Conservation (phyloP, 2,329 filamentous ascomycete species). For the Paecilomyces sp. region DNA sequence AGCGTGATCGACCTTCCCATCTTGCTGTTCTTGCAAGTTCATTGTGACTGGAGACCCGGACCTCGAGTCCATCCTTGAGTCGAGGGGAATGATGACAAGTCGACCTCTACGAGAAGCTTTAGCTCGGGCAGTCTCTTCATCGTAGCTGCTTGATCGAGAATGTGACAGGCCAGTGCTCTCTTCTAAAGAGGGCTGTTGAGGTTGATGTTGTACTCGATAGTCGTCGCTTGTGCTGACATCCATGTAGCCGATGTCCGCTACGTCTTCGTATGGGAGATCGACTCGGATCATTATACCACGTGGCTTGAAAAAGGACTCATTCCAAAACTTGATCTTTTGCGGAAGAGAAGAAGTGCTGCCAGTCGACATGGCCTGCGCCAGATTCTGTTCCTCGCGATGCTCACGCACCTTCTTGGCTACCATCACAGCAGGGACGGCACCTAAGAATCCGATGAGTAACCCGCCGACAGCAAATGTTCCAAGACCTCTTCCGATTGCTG, state of each 20-base stretch:
- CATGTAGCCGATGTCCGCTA: constrained; percentile 17
- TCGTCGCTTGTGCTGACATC: constrained; percentile 7
- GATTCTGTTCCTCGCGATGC: constrained; percentile 18
- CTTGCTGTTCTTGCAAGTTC: neutral
- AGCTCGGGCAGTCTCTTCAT: constrained; percentile 4
- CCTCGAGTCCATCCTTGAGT: neutral
- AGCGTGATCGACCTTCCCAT: neutral
- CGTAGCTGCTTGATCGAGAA: neutral
- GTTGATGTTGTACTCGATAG: neutral
- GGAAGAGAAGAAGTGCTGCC: constrained; percentile 9
- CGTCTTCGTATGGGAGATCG: constrained; percentile 21
- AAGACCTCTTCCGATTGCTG: constrained; percentile 19
- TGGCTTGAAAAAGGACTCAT: constrained; percentile 20
- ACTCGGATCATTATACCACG: constrained; percentile 21
- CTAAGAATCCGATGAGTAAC: constrained; percentile 22
- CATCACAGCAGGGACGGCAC: constrained; percentile 19
- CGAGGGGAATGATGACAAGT: constrained; percentile 20
- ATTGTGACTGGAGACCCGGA: neutral
- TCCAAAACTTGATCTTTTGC: constrained; percentile 19
- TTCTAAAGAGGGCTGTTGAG: neutral
- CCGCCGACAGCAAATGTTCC: constrained; percentile 22
- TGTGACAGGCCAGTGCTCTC: neutral
- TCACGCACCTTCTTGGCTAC: constrained; percentile 13
- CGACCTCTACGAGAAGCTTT: constrained; percentile 16
- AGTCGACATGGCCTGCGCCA: constrained; percentile 13